These are phyloP conservation scores for Phytophthora aleatoria DNA, from an alignment of 352 stramenopile genomes.

Conservation along the genomic window DNA sequence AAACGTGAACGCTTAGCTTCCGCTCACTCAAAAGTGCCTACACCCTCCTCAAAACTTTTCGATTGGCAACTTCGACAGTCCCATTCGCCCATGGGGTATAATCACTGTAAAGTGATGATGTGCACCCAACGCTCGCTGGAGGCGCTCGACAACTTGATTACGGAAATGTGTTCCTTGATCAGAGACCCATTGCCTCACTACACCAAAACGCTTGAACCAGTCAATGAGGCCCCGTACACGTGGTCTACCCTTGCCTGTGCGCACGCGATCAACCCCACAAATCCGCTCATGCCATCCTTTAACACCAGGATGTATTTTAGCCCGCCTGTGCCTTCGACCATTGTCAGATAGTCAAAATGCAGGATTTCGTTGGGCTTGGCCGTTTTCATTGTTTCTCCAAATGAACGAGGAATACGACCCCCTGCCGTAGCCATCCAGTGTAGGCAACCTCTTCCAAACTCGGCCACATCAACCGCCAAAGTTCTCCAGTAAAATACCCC, in stretches of 20 bases:
- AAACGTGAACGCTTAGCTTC: not conserved
- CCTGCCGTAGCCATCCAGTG: not conserved
- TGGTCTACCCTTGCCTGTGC: conserved; percentile 1
- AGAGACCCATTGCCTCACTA: conserved; percentile 2
- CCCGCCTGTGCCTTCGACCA: conserved; percentile 11
- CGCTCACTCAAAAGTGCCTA: conserved; percentile 2
- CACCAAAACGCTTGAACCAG: not conserved
- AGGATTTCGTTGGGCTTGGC: not conserved
- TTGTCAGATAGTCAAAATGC: conserved; percentile 34
- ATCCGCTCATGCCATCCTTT: conserved; percentile 42
- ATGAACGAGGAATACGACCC: not conserved
- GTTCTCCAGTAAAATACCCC: not conserved
- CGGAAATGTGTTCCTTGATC: conserved; percentile 1
- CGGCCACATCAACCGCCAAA: not conserved
- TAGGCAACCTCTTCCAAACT: not conserved
- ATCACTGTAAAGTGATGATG: conserved; percentile 5
- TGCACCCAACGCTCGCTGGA: not conserved
- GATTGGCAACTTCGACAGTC: conserved; percentile 6
- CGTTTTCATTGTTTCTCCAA: not conserved
- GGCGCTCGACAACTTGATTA: not conserved
- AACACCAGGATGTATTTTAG: conserved; percentile 33
- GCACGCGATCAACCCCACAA: conserved; percentile 25
- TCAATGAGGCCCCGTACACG: not conserved
- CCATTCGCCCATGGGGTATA: conserved; percentile 11
- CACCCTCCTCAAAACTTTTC: not conserved